phyloP scores from a whole-genome alignment of 2,329 filamentous ascomycete genomes.

The Phyllosticta paracitricarpa region DNA sequence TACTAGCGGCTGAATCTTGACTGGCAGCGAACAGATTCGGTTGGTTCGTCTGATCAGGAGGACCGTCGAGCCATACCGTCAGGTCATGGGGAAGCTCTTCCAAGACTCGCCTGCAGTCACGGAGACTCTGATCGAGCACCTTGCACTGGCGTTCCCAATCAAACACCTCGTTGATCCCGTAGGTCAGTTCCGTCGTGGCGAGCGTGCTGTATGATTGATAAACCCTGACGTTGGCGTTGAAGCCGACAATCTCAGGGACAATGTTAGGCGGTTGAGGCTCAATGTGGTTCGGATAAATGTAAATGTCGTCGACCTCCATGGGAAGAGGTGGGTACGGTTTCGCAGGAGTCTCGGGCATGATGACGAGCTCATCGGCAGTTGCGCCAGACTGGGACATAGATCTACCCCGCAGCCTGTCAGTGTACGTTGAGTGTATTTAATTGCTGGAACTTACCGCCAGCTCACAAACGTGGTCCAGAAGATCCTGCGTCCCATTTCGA shows the following conservation, averaged over 20 bases:
- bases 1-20: slow-evolving; percentile 13
- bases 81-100: slow-evolving; percentile 61
- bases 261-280: slow-evolving; percentile 57
- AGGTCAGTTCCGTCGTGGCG: slow-evolving; percentile 70
- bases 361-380: slow-evolving; percentile 59
- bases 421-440: background rate
- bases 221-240: slow-evolving; percentile 68
- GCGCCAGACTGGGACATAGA: slow-evolving; percentile 70
- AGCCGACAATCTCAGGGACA: slow-evolving; percentile 65
- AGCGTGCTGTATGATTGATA: slow-evolving; percentile 73
- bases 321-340: slow-evolving; percentile 73
- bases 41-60: slow-evolving; percentile 15
- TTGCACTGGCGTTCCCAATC: slow-evolving; percentile 68
- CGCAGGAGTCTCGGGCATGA: slow-evolving; percentile 65
- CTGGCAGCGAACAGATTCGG: slow-evolving; percentile 14
- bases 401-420: slow-evolving; percentile 29
- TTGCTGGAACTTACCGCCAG: slow-evolving; percentile 43
- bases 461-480: slow-evolving; percentile 79
- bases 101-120: slow-evolving; percentile 58
- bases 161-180: slow-evolving; percentile 66
- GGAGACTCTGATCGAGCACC: slow-evolving; percentile 60
- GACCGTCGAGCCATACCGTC: slow-evolving; percentile 41
- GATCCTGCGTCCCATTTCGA: slow-evolving; percentile 49
- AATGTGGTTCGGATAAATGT: slow-evolving; percentile 61
- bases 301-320: slow-evolving; percentile 74